phyloP scores from a whole-genome alignment of 2,329 filamentous ascomycete species.

The Aureobasidium vineae region DNA sequence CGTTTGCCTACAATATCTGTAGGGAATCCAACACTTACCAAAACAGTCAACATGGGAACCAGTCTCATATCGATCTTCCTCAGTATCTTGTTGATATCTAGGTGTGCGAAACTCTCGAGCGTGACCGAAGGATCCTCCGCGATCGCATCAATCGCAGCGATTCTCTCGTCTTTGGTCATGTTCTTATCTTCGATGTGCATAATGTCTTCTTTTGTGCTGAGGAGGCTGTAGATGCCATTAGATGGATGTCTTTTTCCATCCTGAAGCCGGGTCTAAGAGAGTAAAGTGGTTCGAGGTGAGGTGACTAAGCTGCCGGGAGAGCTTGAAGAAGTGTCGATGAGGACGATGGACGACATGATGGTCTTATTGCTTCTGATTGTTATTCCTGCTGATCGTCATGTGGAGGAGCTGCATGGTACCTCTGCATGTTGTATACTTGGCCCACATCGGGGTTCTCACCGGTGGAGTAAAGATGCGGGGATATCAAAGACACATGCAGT shows the following conservation, averaged over 20 bases:
- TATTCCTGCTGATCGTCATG: background rate
- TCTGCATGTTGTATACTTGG: background rate
- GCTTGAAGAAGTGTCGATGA: background rate
- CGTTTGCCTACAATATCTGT: background rate
- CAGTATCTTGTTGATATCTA: conserved; percentile 48
- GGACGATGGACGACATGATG: background rate
- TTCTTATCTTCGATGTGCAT: conserved; percentile 15
- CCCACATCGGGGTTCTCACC: conserved; percentile 4
- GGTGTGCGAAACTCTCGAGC: conserved; percentile 29
- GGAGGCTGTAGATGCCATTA: too few relatives aligned
- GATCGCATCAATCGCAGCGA: conserved; percentile 27
- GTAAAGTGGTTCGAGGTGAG: background rate
- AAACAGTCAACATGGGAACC: conserved; percentile 41
- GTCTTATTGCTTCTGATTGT: background rate
- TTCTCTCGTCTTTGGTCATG: conserved; percentile 25
- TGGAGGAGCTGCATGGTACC: background rate
- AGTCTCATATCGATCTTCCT: conserved; percentile 47
- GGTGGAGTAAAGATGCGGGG: background rate
- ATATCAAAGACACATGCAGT: background rate
- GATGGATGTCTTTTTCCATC: background rate
- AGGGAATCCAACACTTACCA: conserved; percentile 31
- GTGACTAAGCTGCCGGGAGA: background rate
- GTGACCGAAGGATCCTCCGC: conserved; percentile 39
- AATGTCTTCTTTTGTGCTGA: conserved; percentile 7
- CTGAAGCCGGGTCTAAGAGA: too few relatives aligned